A percentile compares a stretch with the other conserved stretches of the same genome.
Conservation (phyloP, 2,329 filamentous ascomycete species). For the Arthrobotrys pseudoclavata region DNA sequence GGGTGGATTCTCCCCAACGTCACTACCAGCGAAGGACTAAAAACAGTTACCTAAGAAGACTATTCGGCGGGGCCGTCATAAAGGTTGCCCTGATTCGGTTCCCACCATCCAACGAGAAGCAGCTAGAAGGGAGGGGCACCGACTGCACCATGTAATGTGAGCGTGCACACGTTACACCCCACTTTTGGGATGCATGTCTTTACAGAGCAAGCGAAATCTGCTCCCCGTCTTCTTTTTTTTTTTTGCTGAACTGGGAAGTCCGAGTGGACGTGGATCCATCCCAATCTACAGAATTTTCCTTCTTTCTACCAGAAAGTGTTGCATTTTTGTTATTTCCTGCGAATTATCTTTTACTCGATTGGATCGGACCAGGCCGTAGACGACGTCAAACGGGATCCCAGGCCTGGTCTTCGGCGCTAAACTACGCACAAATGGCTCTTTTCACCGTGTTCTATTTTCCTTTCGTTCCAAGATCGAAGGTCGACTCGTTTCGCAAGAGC, state of each 20-base stretch:
- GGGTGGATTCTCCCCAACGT: slow-evolving; percentile 14
- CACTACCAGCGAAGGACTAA: neutral
- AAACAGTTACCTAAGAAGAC: neutral
- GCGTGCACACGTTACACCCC: slow-evolving; percentile 1
- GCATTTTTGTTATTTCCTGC: slow-evolving; percentile 18
- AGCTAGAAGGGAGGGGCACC: slow-evolving; percentile 4
- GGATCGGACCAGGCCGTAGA: slow-evolving; percentile 33
- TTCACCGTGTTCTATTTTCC: no score
- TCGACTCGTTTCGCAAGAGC: neutral
- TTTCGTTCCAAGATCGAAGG: neutral
- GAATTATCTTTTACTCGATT: neutral
- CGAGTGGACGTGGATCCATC: slow-evolving; percentile 34
- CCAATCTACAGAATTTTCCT: neutral
- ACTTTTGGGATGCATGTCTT: neutral
- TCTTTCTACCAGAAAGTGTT: slow-evolving; percentile 18
- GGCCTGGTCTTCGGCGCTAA: slow-evolving; percentile 19
- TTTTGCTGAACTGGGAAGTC: slow-evolving; percentile 30
- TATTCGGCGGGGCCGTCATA: slow-evolving; percentile 28
- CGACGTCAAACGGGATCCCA: slow-evolving; percentile 30
- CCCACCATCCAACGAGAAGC: slow-evolving; percentile 19
- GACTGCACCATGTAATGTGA: neutral
- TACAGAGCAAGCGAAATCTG: neutral
- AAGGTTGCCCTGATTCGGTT: neutral
- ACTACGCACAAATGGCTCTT: slow-evolving; percentile 56
- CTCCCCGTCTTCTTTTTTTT: neutral